These are phyloP conservation scores for Eucalyptus guilfoylei DNA, from an alignment of 345 rosid genomes.

Conservation along the genomic window DNA sequence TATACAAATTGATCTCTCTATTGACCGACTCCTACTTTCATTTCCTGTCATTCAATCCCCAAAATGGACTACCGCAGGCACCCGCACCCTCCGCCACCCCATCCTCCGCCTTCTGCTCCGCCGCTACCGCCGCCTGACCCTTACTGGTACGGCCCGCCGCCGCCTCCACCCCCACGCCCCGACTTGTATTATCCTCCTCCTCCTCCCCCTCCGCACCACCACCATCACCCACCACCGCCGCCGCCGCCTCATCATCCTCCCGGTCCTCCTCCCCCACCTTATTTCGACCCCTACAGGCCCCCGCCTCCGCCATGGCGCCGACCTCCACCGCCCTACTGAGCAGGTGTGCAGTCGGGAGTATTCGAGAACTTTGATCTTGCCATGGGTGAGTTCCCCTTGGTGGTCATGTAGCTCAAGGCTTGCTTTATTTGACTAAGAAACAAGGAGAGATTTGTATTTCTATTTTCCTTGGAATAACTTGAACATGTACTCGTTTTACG, in stretches of 20 bases:
- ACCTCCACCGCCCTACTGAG: slow-evolving; percentile 2
- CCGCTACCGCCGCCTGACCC: background rate
- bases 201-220: background rate
- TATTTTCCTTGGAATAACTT: background rate
- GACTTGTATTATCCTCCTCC: background rate
- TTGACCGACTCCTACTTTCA: background rate
- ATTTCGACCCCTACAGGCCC: background rate
- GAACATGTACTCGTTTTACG: background rate
- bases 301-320: background rate
- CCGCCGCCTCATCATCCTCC: background rate
- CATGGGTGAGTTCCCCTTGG: background rate
- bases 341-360: background rate
- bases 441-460: background rate
- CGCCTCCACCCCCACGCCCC: background rate
- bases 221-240: background rate
- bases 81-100: background rate
- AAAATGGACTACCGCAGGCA: background rate
- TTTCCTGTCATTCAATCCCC: background rate
- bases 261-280: slow-evolving; percentile 1
- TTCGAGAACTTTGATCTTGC: background rate
- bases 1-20: background rate
- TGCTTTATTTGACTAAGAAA: background rate
- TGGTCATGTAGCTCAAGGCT: background rate
- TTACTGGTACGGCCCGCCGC: background rate
- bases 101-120: background rate